These are phyloP conservation scores for Paraleonurus japonicus DNA, from an alignment of 257 asterid species.

Conservation along the genomic window DNA sequence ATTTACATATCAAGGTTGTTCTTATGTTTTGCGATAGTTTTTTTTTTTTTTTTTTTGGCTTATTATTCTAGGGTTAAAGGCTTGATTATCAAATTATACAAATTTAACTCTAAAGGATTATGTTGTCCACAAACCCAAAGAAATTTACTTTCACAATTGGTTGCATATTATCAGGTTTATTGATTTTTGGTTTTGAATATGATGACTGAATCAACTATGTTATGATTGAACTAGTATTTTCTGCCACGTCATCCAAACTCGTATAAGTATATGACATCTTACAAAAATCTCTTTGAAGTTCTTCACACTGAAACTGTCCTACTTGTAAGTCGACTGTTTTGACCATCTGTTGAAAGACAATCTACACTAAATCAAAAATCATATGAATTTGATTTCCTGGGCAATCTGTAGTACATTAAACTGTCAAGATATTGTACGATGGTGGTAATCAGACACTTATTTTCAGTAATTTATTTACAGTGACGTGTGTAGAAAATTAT, in stretches of 20 bases:
- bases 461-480: not conserved
- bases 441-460: not conserved
- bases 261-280: not conserved
- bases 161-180: not conserved
- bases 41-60: not conserved
- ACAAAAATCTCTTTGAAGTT: not conserved
- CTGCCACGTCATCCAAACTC: not conserved
- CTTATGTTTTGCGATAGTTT: not conserved
- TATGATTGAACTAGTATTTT: not conserved
- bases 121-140: not conserved
- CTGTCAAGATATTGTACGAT: not conserved
- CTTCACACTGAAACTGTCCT: not conserved
- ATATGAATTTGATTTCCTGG: not conserved
- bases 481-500: not conserved
- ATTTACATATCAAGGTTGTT: not conserved
- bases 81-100: not conserved
- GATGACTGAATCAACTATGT: not conserved
- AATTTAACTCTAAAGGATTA: not conserved
- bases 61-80: not conserved
- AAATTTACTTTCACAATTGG: not conserved
- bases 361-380: not conserved
- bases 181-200: not conserved
- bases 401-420: not conserved
- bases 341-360: not conserved
- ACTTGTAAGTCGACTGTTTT: not conserved